Evolutionary conservation across 2,329 filamentous ascomycete genomes (phyloP).

Genomic region (Ceratocystis alfenasii): DNA sequence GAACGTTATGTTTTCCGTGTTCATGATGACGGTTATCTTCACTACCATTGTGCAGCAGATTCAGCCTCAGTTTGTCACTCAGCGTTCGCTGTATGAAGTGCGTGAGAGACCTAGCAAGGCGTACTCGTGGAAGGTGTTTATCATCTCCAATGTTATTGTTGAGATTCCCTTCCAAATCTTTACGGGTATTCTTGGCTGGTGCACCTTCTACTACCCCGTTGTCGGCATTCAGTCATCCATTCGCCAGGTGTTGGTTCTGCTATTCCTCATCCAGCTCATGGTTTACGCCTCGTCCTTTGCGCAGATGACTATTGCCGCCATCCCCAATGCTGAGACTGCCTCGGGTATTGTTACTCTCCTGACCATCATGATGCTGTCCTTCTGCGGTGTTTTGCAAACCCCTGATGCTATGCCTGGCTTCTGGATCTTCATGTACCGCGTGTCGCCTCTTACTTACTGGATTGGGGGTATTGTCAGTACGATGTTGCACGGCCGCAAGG

Average conservation of each 20-base stretch:
- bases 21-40: slow-evolving; percentile 67
- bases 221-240: slow-evolving; percentile 38
- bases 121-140: slow-evolving; percentile 65
- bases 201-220: slow-evolving; percentile 57
- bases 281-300: slow-evolving; percentile 62
- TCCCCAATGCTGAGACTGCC: slow-evolving; percentile 57
- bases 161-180: slow-evolving; percentile 61
- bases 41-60: slow-evolving; percentile 56
- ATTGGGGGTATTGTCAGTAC: slow-evolving; percentile 57
- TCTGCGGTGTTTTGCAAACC: slow-evolving; percentile 52
- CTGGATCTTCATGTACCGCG: slow-evolving; percentile 67
- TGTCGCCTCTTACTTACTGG: slow-evolving; percentile 56
- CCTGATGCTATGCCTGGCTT: slow-evolving; percentile 51
- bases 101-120: slow-evolving; percentile 62
- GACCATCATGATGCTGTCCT: slow-evolving; percentile 47
- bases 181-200: slow-evolving; percentile 50
- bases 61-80: slow-evolving; percentile 65
- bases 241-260: slow-evolving; percentile 52
- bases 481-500: slow-evolving; percentile 43
- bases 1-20: slow-evolving; percentile 61
- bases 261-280: slow-evolving; percentile 54
- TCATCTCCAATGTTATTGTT: slow-evolving; percentile 58
- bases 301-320: slow-evolving; percentile 58
- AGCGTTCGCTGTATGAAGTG: slow-evolving; percentile 63
- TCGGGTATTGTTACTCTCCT: slow-evolving; percentile 50